These are phyloP conservation scores for Escovopsis sp. DNA, from an alignment of 2,329 filamentous ascomycete species.

Conservation along the genomic window DNA sequence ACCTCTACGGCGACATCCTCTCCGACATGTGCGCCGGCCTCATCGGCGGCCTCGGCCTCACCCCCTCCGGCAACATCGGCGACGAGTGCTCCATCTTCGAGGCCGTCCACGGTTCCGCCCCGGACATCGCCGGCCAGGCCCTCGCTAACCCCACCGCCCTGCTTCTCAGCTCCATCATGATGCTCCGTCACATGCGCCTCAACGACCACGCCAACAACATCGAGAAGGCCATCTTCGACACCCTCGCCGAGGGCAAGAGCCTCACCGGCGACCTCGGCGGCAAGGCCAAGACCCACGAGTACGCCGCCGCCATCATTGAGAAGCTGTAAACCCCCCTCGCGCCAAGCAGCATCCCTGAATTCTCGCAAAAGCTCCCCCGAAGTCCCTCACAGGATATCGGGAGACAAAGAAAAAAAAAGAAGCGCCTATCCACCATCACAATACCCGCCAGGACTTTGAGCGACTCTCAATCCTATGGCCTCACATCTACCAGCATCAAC, in stretches of 20 bases:
- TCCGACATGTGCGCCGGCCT: constrained; percentile 99
- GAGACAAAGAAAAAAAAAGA: not conserved
- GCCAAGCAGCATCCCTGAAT: no score
- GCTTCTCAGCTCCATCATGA: constrained; percentile 94
- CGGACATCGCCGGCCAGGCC: constrained; percentile 90
- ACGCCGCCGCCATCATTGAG: constrained; percentile 77
- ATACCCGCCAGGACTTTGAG: not conserved
- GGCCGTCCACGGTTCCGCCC: constrained; percentile 93
- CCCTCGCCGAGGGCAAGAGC: constrained; percentile 86
- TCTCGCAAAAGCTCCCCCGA: no score
- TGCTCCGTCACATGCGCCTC: constrained; percentile 96
- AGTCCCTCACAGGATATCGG: not conserved
- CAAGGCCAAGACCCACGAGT: constrained; percentile 91
- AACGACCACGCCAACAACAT: constrained; percentile 73
- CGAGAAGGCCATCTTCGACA: constrained; percentile 89
- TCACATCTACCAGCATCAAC: not conserved
- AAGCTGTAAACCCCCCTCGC: constrained; percentile 34
- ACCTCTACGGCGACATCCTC: constrained; percentile 98
- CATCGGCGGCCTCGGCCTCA: constrained; percentile 93
- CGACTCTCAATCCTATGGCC: not conserved
- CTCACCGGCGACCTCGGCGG: constrained; percentile 94
- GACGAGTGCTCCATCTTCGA: constrained; percentile 99
- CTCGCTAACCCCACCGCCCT: constrained; percentile 96
- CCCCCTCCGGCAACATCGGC: constrained; percentile 95
- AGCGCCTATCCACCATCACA: not conserved